A percentile compares a stretch with the other conserved stretches of the same genome.
Conservation (phyloP, 805 yeast genomes). For the Metschnikowia corniflorae region DNA sequence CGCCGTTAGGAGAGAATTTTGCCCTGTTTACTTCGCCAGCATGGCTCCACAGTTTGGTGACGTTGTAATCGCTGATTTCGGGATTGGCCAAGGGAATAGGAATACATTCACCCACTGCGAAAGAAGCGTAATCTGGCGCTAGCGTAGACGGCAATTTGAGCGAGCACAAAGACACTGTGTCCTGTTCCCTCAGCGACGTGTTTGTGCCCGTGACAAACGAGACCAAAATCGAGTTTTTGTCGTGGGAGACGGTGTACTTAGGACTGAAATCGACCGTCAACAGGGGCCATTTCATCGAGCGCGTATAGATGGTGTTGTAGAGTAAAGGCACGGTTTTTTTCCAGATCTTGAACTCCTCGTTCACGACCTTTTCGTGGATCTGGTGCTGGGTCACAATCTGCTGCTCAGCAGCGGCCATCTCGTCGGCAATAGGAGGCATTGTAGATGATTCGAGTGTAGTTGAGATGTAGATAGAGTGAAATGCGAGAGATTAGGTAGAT, state of each 20-base stretch:
- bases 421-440: constrained; percentile 12
- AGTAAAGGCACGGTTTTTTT: constrained; percentile 77
- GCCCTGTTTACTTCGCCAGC: constrained; percentile 66
- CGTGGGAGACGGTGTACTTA: constrained; percentile 29
- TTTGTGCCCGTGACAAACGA: constrained; percentile 50
- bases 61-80: constrained; percentile 35
- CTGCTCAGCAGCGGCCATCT: constrained; percentile 27
- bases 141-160: constrained; percentile 50
- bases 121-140: constrained; percentile 29
- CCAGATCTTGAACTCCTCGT: constrained; percentile 79
- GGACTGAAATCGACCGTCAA: constrained; percentile 69
- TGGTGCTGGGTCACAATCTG: constrained; percentile 46
- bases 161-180: constrained; percentile 43
- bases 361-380: constrained; percentile 56
- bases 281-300: constrained; percentile 67
- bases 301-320: constrained; percentile 70
- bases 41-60: constrained; percentile 53
- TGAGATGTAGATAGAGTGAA: too few species aligned
- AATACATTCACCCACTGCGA: constrained; percentile 18
- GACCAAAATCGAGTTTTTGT: constrained; percentile 27
- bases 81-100: constrained; percentile 20
- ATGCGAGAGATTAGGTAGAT: too few species aligned
- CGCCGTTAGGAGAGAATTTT: constrained; percentile 48
- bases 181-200: constrained; percentile 36
- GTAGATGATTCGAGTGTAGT: not conserved